Percentiles rank a stretch among this genome's conserved stretches.
Conservation (phyloP, 2,329 filamentous ascomycete species). For the Arthrobotrys conoides region DNA sequence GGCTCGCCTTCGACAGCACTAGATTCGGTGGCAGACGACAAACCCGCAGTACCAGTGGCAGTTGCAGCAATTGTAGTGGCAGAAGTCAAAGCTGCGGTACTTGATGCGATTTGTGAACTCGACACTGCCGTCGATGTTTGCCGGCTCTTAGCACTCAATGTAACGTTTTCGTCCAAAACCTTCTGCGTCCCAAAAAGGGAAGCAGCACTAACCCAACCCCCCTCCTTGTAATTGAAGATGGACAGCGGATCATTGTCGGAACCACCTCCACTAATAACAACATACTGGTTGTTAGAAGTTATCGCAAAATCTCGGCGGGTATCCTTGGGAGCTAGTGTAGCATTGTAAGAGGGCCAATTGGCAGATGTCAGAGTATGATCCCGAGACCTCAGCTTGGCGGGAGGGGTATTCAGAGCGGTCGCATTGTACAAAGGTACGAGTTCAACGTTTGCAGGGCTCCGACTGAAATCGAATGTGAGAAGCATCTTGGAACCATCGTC, state of each 20-base stretch:
- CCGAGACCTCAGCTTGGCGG: constrained; percentile 33
- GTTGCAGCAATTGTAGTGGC: constrained; percentile 33
- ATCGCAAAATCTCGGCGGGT: constrained; percentile 62
- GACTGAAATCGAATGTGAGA: constrained; percentile 63
- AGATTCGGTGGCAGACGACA: constrained; percentile 31
- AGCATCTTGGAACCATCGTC: constrained; percentile 64
- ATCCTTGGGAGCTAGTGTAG: constrained; percentile 61
- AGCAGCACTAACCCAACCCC: constrained; percentile 62
- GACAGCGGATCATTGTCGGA: constrained; percentile 59
- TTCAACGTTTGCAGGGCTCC: constrained; percentile 54
- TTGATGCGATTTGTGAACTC: constrained; percentile 34
- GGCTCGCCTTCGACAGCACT: constrained; percentile 38
- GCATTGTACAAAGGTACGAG: constrained; percentile 53
- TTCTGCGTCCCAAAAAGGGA: constrained; percentile 52
- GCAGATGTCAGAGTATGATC: constrained; percentile 59
- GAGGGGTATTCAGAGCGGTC: constrained; percentile 30
- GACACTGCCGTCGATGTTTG: constrained; percentile 41
- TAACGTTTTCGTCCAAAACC: constrained; percentile 25
- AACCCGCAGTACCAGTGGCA: constrained; percentile 23
- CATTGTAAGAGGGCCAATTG: constrained; percentile 63
- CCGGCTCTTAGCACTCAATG: constrained; percentile 18
- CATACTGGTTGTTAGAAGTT: constrained; percentile 62
- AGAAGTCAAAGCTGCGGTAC: constrained; percentile 21
- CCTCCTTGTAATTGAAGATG: constrained; percentile 60
- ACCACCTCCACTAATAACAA: constrained; percentile 63